Evolutionary conservation across 768 basidiomycete genomes (phyloP).

Genomic region (Trametes maxima): DNA sequence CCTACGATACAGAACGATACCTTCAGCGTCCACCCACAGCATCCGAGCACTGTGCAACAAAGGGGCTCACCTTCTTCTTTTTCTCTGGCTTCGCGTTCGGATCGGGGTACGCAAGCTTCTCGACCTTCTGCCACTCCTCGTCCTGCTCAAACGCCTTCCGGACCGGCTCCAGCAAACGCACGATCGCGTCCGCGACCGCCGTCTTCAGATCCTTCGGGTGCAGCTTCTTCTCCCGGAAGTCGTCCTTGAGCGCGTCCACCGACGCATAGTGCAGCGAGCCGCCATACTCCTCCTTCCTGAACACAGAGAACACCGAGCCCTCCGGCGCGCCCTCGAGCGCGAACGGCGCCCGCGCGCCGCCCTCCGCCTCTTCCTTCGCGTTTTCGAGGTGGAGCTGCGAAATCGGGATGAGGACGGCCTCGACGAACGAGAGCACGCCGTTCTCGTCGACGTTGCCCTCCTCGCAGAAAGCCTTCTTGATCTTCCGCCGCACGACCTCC

Average conservation of each 20-base stretch:
- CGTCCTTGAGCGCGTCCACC: conserved; percentile 67
- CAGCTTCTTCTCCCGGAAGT: conserved; percentile 74
- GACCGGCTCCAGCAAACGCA: conserved; percentile 77
- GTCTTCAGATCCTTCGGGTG: conserved; percentile 92
- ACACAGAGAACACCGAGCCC: conserved; percentile 80
- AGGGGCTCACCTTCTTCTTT: conserved; percentile 50
- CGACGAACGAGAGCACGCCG: conserved; percentile 82
- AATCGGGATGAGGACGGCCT: conserved; percentile 88
- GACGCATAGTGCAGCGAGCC: conserved; percentile 74
- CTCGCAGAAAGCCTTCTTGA: conserved; percentile 92
- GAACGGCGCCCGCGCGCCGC: conserved; percentile 61
- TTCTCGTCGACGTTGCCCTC: conserved; percentile 89
- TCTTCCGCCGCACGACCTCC: conserved; percentile 82
- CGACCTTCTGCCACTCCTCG: conserved; percentile 79
- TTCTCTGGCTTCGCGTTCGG: conserved; percentile 62
- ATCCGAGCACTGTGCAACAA: too few relatives aligned
- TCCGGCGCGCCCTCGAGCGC: conserved; percentile 68
- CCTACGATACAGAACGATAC: conserved; percentile 43
- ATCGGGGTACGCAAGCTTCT: conserved; percentile 83
- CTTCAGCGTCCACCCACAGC: not conserved
- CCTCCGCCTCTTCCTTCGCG: conserved; percentile 44
- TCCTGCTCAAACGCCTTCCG: conserved; percentile 73
- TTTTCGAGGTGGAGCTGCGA: conserved; percentile 72
- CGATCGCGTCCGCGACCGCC: conserved; percentile 73
- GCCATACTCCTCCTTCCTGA: conserved; percentile 78